Evolutionary conservation across 176 grass and related monocot species (phyloP).

Genomic region (Hordeum vulgare): DNA sequence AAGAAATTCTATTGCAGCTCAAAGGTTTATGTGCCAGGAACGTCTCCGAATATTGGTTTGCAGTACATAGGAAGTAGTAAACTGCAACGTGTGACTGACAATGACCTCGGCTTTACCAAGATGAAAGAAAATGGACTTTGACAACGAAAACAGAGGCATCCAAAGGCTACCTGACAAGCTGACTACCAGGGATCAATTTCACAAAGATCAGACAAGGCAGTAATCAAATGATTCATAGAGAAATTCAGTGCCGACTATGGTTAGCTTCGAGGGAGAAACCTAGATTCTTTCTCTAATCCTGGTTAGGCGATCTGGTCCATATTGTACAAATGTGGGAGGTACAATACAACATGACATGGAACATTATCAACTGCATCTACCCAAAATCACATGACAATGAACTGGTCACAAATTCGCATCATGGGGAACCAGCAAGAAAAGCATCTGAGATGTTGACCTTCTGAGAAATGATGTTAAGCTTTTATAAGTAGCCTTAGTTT

Average conservation of each 20-base stretch:
- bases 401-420: background rate
- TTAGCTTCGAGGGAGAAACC: background rate
- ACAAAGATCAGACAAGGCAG: background rate
- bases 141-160: background rate
- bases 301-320: background rate
- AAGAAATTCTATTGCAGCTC: background rate
- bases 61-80: background rate
- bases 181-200: background rate
- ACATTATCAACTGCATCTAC: slow-evolving; percentile 18
- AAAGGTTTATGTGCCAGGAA: background rate
- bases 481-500: slow-evolving; percentile 49
- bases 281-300: background rate
- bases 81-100: background rate
- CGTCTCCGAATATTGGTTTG: background rate
- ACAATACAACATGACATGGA: slow-evolving; percentile 13
- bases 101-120: background rate
- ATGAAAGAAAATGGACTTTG: background rate
- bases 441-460: background rate
- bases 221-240: background rate
- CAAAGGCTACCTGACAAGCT: background rate
- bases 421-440: background rate
- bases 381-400: background rate
- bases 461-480: slow-evolving; percentile 13
- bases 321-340: background rate
- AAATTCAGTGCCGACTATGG: background rate